phyloP scores from a whole-genome alignment of 202 grass and related monocot genomes.

The Saccharum hybrid region DNA sequence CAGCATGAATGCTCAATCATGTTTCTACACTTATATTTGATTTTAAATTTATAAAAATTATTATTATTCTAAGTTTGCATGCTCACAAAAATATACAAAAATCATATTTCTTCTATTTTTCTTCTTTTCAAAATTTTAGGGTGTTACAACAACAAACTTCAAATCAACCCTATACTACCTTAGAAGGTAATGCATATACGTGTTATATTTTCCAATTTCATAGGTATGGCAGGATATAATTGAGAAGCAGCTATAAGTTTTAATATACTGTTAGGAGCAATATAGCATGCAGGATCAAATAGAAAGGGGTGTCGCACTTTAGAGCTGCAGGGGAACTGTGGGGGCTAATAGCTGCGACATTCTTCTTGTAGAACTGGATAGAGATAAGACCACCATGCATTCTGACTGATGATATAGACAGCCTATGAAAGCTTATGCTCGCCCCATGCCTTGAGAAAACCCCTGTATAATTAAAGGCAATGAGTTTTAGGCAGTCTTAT shows the following conservation, averaged over 20 bases:
- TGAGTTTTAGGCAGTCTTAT: background rate
- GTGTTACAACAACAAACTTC: too few relatives aligned
- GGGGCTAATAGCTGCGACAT: constrained; percentile 30
- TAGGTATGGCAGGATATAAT: constrained; percentile 14
- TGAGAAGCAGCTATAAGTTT: background rate
- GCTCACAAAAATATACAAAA: too few relatives aligned
- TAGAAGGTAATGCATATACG: constrained; percentile 13
- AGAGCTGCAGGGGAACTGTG: constrained; percentile 38
- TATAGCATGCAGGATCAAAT: constrained; percentile 8
- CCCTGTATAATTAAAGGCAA: constrained; percentile 41
- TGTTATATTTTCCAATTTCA: background rate
- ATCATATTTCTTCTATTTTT: too few relatives aligned
- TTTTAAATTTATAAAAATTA: too few relatives aligned
- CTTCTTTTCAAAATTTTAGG: too few relatives aligned
- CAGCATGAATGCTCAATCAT: too few relatives aligned
- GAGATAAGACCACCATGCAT: constrained; percentile 50
- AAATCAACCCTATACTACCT: background rate
- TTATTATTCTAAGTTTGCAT: too few relatives aligned
- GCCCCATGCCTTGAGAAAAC: constrained; percentile 52
- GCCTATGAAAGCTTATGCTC: constrained; percentile 51
- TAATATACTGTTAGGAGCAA: constrained; percentile 13
- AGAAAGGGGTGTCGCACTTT: constrained; percentile 35
- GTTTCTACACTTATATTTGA: too few relatives aligned
- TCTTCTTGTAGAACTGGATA: constrained; percentile 62
- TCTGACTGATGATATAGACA: constrained; percentile 42